Percentiles rank a stretch among this genome's conserved stretches.
These are phyloP conservation scores for Uronychia setigera DNA, from an alignment of 73 alveolate species.

Conservation along the genomic window DNA sequence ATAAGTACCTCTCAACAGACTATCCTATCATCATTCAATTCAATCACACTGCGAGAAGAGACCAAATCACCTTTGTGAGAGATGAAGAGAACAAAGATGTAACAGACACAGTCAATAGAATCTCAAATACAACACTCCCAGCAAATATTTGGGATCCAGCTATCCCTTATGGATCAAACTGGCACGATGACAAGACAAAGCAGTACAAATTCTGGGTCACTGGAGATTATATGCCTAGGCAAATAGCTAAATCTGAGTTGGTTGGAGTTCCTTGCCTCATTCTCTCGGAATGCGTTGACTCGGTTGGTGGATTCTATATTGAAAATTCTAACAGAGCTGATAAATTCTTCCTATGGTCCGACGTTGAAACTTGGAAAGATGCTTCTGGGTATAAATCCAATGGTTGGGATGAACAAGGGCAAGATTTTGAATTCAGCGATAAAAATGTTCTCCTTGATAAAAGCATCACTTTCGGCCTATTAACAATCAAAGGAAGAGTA, in stretches of 20 bases:
- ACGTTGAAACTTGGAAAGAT: neutral
- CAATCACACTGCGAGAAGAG: slow-evolving; percentile 7
- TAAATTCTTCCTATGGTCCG: neutral
- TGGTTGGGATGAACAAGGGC: neutral
- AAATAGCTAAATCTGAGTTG: neutral
- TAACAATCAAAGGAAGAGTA: neutral
- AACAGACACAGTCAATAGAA: neutral
- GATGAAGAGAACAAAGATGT: neutral
- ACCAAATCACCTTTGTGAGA: neutral
- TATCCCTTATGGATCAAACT: neutral
- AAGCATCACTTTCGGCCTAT: neutral
- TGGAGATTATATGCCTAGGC: neutral
- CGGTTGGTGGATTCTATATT: neutral
- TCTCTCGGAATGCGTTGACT: neutral
- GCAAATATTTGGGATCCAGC: neutral
- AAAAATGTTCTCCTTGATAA: neutral
- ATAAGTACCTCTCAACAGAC: neutral
- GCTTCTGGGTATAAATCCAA: neutral
- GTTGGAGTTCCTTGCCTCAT: neutral
- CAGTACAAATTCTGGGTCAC: neutral
- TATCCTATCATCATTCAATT: neutral
- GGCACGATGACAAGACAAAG: neutral
- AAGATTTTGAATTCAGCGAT: neutral
- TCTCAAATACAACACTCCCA: neutral
- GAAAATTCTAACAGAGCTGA: neutral